Evolutionary conservation across 345 rosid genomes (phyloP).

Genomic region (Xanthoceras sorbifolium): DNA sequence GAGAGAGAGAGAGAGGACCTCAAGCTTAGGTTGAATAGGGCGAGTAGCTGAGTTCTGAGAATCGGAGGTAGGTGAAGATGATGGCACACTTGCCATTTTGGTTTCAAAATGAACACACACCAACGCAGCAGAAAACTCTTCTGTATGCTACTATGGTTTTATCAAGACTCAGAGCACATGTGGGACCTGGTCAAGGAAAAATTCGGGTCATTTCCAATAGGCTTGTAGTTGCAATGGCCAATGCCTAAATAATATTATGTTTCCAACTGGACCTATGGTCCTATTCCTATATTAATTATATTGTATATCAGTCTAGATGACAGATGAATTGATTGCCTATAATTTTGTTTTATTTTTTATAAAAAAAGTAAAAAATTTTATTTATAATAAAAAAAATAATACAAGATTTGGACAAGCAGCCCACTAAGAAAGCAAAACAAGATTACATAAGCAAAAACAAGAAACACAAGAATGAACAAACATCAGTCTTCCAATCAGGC

Average conservation of each 20-base stretch:
- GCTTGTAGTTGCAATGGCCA: neutral
- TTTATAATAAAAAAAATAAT: too few species aligned
- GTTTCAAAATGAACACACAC: neutral
- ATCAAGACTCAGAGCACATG: neutral
- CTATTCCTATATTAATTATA: too few species aligned
- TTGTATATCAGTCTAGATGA: neutral
- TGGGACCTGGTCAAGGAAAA: neutral
- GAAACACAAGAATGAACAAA: neutral
- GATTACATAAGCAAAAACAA: neutral
- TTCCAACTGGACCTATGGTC: neutral
- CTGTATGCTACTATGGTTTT: too few species aligned
- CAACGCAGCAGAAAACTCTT: neutral
- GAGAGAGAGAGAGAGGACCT: slow-evolving; percentile 8
- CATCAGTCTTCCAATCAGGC: neutral
- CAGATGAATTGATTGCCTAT: neutral
- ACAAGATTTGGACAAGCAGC: neutral
- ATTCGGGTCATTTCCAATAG: neutral
- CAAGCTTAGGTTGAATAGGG: neutral
- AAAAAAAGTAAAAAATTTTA: too few species aligned
- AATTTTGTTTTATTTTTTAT: neutral
- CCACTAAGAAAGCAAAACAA: too few species aligned
- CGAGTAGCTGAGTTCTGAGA: slow-evolving; percentile 20
- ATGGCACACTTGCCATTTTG: slow-evolving; percentile 10
- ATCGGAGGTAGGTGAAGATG: slow-evolving; percentile 4
- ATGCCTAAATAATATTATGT: neutral